Percentiles rank a stretch among this genome's conserved stretches.
Evolutionary conservation across 106 monocot species (phyloP).

Genomic region (Dendrobium chrysotoxum): DNA sequence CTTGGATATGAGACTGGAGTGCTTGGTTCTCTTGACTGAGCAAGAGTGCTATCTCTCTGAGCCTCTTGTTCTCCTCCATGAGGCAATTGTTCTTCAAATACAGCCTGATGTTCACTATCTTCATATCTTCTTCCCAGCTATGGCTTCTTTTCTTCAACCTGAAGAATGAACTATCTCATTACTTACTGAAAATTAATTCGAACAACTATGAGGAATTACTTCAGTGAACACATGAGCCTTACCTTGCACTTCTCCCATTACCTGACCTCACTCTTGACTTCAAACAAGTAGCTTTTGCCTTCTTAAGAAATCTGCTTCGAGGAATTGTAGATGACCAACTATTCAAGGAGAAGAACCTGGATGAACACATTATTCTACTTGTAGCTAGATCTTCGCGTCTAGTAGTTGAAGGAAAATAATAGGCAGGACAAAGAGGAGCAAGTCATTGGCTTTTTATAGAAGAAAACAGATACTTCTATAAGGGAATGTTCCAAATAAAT

Average conservation of each 20-base stretch:
- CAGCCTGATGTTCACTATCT: constrained; percentile 34
- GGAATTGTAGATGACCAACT: neutral
- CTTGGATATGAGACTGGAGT: constrained; percentile 21
- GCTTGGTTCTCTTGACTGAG: constrained; percentile 38
- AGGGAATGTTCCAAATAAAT: neutral
- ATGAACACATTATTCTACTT: neutral
- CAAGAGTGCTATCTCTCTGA: constrained; percentile 28
- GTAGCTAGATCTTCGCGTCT: neutral
- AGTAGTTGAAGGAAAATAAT: neutral
- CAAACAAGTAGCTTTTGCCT: neutral
- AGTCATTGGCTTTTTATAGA: neutral
- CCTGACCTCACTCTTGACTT: neutral
- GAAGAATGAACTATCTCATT: neutral
- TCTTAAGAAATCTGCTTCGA: neutral
- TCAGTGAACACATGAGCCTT: neutral
- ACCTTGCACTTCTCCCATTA: neutral
- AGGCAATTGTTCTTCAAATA: constrained; percentile 40
- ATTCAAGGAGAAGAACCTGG: neutral
- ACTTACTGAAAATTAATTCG: too few relatives aligned
- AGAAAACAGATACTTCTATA: neutral
- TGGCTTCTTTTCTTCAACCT: neutral
- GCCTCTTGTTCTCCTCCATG: constrained; percentile 49
- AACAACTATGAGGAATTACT: neutral
- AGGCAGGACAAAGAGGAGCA: neutral
- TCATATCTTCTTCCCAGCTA: constrained; percentile 10